These are phyloP conservation scores for Ganoderma sinense DNA, from an alignment of 1,284 basidiomycete genomes.

Conservation along the genomic window DNA sequence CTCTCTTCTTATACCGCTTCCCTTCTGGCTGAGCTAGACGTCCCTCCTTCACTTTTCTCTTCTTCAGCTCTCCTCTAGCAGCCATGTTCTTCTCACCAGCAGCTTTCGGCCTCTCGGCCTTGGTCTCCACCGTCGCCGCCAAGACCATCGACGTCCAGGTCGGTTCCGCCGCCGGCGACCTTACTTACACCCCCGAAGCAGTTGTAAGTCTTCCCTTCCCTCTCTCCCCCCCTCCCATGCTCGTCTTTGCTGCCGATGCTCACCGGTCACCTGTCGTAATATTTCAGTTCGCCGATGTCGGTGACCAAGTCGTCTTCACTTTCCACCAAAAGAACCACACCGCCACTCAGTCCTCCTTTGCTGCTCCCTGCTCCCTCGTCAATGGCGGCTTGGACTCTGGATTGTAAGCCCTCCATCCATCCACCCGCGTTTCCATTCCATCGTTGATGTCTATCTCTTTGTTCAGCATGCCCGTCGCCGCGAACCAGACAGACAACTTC, in stretches of 20 bases:
- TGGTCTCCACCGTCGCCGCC: slow-evolving; percentile 53
- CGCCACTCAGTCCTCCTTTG: slow-evolving; percentile 64
- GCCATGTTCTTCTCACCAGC: slow-evolving; percentile 53
- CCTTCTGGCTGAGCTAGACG: slow-evolving; percentile 26
- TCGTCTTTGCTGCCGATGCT: slow-evolving; percentile 13
- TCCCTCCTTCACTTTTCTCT: slow-evolving; percentile 32
- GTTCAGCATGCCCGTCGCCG: slow-evolving; percentile 57
- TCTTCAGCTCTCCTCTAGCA: slow-evolving; percentile 43
- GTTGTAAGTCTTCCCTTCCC: slow-evolving; percentile 50
- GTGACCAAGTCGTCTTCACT: slow-evolving; percentile 67
- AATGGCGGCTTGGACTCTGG: slow-evolving; percentile 62
- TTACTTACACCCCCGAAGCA: slow-evolving; percentile 56
- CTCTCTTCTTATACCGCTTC: slow-evolving; percentile 27
- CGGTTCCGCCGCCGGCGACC: slow-evolving; percentile 51
- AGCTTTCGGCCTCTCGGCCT: slow-evolving; percentile 49
- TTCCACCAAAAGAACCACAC: slow-evolving; percentile 66
- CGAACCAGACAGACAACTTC: slow-evolving; percentile 45
- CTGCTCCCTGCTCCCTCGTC: slow-evolving; percentile 54
- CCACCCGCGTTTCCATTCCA: not conserved
- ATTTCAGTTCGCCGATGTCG: slow-evolving; percentile 52
- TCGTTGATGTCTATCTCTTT: not conserved
- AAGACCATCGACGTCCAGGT: slow-evolving; percentile 56
- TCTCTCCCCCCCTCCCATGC: not conserved
- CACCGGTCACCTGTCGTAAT: slow-evolving; percentile 6
- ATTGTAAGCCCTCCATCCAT: slow-evolving; percentile 52